Evolutionary conservation across 2,329 filamentous ascomycete genomes (phyloP).

Genomic region (Aspergillus flavus): DNA sequence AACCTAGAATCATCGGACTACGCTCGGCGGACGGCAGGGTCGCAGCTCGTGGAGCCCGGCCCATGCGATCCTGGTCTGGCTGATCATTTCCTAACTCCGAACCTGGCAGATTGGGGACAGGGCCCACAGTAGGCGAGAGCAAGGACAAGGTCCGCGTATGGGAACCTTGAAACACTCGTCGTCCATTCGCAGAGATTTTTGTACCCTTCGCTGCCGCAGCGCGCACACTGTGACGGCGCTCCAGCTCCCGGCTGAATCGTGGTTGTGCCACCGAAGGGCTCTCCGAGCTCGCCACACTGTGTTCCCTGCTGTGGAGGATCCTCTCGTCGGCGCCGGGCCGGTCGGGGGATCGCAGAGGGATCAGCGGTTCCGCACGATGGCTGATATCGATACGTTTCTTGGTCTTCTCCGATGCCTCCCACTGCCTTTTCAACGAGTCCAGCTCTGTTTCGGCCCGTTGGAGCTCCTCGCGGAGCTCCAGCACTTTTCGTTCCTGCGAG

Average conservation of each 20-base stretch:
- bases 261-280: slow-evolving; percentile 32
- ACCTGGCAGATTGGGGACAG: slow-evolving; percentile 22
- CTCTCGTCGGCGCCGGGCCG: slow-evolving; percentile 15
- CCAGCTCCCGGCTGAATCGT: slow-evolving; percentile 62
- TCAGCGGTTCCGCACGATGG: slow-evolving; percentile 61
- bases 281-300: slow-evolving; percentile 29
- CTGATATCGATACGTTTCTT: slow-evolving; percentile 72
- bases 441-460: slow-evolving; percentile 78
- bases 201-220: slow-evolving; percentile 41
- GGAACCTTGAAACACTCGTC: slow-evolving; percentile 69
- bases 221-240: slow-evolving; percentile 71
- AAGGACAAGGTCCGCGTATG: slow-evolving; percentile 74
- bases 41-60: slow-evolving; percentile 42
- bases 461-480: slow-evolving; percentile 92
- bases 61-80: slow-evolving; percentile 31
- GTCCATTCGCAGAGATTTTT: slow-evolving; percentile 42
- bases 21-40: slow-evolving; percentile 47
- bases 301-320: slow-evolving; percentile 27
- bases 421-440: slow-evolving; percentile 76
- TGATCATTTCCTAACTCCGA: slow-evolving; percentile 19
- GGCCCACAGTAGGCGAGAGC: slow-evolving; percentile 62
- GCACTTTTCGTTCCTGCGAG: slow-evolving; percentile 83
- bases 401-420: slow-evolving; percentile 73
- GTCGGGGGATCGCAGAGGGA: slow-evolving; percentile 52
- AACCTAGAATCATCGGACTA: slow-evolving; percentile 23